Percentiles rank a stretch among this genome's conserved stretches.
phyloP scores from a whole-genome alignment of 805 yeast genomes.

The Teunomyces stri region DNA sequence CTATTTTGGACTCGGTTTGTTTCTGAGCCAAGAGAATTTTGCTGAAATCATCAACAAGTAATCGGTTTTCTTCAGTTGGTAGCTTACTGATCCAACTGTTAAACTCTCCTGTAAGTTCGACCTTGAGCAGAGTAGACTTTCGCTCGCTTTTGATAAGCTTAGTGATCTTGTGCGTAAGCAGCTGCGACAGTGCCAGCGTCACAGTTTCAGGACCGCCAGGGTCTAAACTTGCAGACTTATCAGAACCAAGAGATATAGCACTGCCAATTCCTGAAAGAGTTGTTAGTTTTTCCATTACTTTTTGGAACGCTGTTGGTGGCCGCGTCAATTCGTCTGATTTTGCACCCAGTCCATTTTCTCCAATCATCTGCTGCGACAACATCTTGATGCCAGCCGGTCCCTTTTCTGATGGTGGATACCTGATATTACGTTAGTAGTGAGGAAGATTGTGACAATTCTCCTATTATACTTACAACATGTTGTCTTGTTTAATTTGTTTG shows the following conservation, averaged over 20 bases:
- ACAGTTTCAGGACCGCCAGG: background rate
- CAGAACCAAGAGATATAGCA: background rate
- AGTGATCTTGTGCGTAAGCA: constrained; percentile 28
- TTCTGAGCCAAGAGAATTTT: constrained; percentile 38
- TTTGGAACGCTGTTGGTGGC: constrained; percentile 22
- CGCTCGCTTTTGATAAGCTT: constrained; percentile 40
- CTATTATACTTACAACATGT: background rate
- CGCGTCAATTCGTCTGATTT: constrained; percentile 9
- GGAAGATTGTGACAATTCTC: background rate
- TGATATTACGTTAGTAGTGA: background rate
- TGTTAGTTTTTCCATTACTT: constrained; percentile 17
- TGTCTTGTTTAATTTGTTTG: background rate
- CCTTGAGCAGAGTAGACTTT: constrained; percentile 33
- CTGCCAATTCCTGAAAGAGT: constrained; percentile 4
- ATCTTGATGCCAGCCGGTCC: background rate
- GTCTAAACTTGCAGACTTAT: background rate
- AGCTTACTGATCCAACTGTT: constrained; percentile 41
- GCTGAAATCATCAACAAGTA: constrained; percentile 39
- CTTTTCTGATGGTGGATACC: background rate
- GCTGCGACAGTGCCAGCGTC: background rate
- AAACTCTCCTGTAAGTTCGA: constrained; percentile 39
- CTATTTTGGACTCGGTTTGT: constrained; percentile 30
- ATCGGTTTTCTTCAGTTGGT: constrained; percentile 38
- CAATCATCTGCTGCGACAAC: constrained; percentile 1
- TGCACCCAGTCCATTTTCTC: background rate